Evolutionary conservation across 768 basidiomycete genomes (phyloP).

Genomic region (Coprinopsis marcescibilis): DNA sequence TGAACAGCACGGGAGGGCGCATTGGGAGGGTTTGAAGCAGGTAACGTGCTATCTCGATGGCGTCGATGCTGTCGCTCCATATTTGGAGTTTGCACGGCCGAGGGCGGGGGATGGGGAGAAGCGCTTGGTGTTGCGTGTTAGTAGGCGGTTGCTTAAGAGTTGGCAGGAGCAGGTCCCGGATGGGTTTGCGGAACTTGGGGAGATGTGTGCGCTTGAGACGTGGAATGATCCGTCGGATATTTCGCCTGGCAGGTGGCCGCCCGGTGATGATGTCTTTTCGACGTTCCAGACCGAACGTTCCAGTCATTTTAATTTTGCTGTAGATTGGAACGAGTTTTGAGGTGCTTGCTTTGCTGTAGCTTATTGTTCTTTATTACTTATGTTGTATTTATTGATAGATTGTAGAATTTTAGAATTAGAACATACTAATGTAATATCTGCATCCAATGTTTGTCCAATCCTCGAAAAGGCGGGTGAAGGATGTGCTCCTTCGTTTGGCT

Average conservation of each 20-base stretch:
- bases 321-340: constrained; percentile 11
- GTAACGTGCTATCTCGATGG: constrained; percentile 3
- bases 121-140: constrained; percentile 3
- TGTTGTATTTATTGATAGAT: not conserved
- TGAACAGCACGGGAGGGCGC: not conserved
- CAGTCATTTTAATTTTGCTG: constrained; percentile 9
- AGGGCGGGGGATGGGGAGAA: not conserved
- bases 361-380: not conserved
- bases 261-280: not conserved
- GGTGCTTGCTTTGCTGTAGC: not conserved
- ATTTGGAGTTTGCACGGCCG: constrained; percentile 5
- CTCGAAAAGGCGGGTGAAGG: not conserved
- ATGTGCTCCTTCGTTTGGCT: not conserved
- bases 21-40: constrained; percentile 4
- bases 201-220: not conserved
- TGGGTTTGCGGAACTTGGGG: not conserved
- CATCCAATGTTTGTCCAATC: too few relatives aligned
- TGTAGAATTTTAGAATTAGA: not conserved
- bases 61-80: constrained; percentile 3
- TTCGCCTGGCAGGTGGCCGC: constrained; percentile 4
- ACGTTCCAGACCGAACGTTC: constrained; percentile 2
- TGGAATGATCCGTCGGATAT: constrained; percentile 2
- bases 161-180: constrained; percentile 1
- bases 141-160: not conserved
- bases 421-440: too few relatives aligned